Percentiles rank a stretch among this genome's conserved stretches.
These are phyloP conservation scores for Solanum appendiculatum DNA, from an alignment of 257 asterid genomes.

Conservation along the genomic window DNA sequence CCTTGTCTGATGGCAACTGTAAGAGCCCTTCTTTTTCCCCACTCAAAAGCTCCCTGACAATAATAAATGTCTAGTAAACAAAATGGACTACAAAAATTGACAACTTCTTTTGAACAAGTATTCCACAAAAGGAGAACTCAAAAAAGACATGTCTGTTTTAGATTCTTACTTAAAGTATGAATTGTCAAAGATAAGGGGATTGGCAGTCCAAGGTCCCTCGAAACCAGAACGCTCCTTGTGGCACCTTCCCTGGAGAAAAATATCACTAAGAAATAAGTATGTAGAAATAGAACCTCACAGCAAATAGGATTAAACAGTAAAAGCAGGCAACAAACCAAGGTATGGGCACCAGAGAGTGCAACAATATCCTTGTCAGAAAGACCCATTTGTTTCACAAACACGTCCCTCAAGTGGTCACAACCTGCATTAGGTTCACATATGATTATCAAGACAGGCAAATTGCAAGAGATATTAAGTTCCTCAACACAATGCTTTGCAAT, in stretches of 20 bases:
- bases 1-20: constrained; percentile 74
- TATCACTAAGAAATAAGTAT: neutral
- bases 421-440: constrained; percentile 31
- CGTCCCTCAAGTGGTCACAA: constrained; percentile 73
- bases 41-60: constrained; percentile 54
- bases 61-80: neutral
- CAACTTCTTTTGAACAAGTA: neutral
- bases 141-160: neutral
- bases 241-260: constrained; percentile 55
- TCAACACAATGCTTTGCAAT: neutral
- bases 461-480: neutral
- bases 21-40: constrained; percentile 74
- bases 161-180: constrained; percentile 53
- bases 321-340: constrained; percentile 44
- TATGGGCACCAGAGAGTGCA: constrained; percentile 86
- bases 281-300: neutral
- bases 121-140: neutral
- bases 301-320: neutral
- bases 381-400: constrained; percentile 81
- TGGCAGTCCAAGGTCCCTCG: constrained; percentile 84
- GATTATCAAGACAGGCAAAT: neutral
- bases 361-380: constrained; percentile 70
- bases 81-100: neutral
- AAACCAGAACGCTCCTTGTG: constrained; percentile 90
- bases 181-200: constrained; percentile 76